A percentile compares a stretch with the other conserved stretches of the same genome.
phyloP scores from a whole-genome alignment of 495 filamentous ascomycete genomes.

The Penicillium verhagenii region DNA sequence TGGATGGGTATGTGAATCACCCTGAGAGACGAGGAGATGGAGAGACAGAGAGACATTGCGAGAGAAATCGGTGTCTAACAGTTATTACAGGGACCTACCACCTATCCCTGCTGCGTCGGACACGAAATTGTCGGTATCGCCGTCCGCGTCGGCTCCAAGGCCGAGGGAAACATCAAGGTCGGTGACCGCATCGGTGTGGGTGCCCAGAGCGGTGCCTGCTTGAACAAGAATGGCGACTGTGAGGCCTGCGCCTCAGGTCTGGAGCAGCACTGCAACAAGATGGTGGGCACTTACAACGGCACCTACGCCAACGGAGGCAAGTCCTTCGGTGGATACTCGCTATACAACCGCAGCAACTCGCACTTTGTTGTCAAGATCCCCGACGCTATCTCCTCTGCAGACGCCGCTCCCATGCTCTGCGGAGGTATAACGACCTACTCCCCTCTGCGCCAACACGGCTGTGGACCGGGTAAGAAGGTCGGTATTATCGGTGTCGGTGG shows the following conservation, averaged over 20 bases:
- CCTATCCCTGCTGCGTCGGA: conserved; percentile 75
- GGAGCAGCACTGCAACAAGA: conserved; percentile 65
- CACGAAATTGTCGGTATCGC: conserved; percentile 83
- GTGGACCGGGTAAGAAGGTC: conserved; percentile 77
- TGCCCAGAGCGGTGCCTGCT: conserved; percentile 75
- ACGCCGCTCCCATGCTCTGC: conserved; percentile 85
- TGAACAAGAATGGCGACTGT: conserved; percentile 56
- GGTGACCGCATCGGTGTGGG: conserved; percentile 89
- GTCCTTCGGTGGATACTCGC: conserved; percentile 65
- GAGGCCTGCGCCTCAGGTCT: conserved; percentile 60
- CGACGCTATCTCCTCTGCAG: conserved; percentile 51
- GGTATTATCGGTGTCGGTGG: conserved; percentile 84
- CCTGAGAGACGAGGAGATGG: not conserved
- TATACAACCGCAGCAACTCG: conserved; percentile 68
- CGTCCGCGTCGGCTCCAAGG: conserved; percentile 70
- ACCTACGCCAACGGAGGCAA: conserved; percentile 55
- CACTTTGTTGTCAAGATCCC: conserved; percentile 83
- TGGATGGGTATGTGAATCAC: conserved; percentile 57
- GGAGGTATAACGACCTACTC: conserved; percentile 77
- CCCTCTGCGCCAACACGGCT: conserved; percentile 69
- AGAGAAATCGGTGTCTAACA: not conserved
- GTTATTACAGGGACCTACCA: conserved; percentile 44
- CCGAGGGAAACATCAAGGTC: conserved; percentile 59
- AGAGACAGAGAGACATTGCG: not conserved
- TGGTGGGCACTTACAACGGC: conserved; percentile 49